These are phyloP conservation scores for Rubus idaeus DNA, from an alignment of 306 rosid genomes.

Conservation along the genomic window DNA sequence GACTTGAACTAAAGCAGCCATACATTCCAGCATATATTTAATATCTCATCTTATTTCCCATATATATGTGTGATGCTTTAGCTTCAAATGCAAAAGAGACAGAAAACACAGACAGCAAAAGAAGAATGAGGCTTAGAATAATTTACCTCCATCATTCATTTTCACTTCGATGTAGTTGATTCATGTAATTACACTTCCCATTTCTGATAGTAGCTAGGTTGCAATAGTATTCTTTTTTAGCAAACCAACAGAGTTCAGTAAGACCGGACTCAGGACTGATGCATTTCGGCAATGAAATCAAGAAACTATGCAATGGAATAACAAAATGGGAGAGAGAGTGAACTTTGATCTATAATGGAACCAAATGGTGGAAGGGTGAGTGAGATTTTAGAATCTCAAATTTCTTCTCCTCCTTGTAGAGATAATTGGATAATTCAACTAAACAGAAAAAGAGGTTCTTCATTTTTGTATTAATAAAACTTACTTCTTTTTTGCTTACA, in stretches of 20 bases:
- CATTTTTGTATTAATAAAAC: neutral
- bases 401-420: neutral
- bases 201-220: too few species aligned
- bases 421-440: neutral
- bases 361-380: neutral
- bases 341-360: neutral
- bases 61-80: neutral
- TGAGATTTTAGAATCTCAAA: neutral
- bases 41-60: neutral
- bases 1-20: too few species aligned
- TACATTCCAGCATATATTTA: too few species aligned
- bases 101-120: neutral
- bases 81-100: neutral
- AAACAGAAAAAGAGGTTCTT: neutral
- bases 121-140: neutral
- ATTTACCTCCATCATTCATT: neutral
- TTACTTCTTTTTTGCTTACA: neutral
- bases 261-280: neutral
- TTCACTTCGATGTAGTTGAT: neutral
- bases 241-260: neutral
- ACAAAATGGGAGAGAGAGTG: neutral
- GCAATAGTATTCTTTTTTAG: neutral
- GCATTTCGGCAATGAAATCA: too few species aligned
- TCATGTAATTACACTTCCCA: neutral
- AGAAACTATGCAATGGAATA: neutral